Evolutionary conservation across 192 early-diverging fungal species (phyloP).

Genomic region (Umbelopsis isabellina): DNA sequence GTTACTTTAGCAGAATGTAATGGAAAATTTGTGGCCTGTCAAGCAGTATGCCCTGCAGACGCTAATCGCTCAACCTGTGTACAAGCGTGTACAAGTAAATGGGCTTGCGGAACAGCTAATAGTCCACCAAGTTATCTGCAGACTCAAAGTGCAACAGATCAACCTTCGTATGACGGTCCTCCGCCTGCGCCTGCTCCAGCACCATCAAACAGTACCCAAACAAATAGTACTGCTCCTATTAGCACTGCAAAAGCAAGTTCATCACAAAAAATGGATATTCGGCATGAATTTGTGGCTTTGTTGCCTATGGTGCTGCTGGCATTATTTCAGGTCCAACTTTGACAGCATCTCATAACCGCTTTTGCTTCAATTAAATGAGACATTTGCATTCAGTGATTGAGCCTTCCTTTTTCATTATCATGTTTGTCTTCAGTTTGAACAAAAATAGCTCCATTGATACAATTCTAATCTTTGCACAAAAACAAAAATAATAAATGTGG

Average conservation of each 20-base stretch:
- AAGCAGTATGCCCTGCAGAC: slow-evolving; percentile 20
- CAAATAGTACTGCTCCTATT: not conserved
- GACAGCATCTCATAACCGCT: too few species aligned
- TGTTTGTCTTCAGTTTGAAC: too few species aligned
- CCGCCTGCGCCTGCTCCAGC: not conserved
- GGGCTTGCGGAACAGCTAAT: slow-evolving; percentile 33
- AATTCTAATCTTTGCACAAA: not conserved
- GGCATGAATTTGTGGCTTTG: not conserved
- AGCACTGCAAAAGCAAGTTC: not conserved
- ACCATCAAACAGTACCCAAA: not conserved
- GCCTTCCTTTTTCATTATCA: too few species aligned
- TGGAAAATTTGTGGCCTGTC: slow-evolving; percentile 31
- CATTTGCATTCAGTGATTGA: too few species aligned
- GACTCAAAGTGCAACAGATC: slow-evolving; percentile 24
- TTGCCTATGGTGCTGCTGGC: too few species aligned
- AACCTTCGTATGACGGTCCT: slow-evolving; percentile 32
- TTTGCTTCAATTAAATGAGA: too few species aligned
- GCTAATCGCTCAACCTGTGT: slow-evolving; percentile 23
- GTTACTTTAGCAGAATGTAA: slow-evolving; percentile 35
- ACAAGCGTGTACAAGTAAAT: slow-evolving; percentile 30
- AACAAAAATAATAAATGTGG: not conserved
- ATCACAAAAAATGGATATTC: not conserved
- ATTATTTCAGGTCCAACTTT: too few species aligned
- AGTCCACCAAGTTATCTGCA: slow-evolving; percentile 35
- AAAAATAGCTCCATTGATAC: too few species aligned